Conservation (phyloP, 371 early-diverging fungal species). For the Mortierella sp. region DNA sequence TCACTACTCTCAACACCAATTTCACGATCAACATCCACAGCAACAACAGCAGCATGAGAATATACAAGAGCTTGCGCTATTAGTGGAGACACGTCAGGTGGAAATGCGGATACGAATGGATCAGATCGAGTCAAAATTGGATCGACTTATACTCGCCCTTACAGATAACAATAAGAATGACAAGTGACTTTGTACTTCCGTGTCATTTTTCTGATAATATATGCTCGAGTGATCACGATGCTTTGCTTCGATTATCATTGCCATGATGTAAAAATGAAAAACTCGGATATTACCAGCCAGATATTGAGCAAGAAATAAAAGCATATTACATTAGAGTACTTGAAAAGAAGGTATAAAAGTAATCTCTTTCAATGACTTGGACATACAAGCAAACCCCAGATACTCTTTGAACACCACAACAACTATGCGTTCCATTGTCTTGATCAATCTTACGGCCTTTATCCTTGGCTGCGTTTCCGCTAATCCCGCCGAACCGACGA, state of each 20-base stretch:
- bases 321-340: slow-evolving; percentile 2
- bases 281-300: neutral
- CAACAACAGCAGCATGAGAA: slow-evolving; percentile 15
- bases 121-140: slow-evolving; percentile 41
- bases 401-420: neutral
- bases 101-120: slow-evolving; percentile 46
- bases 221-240: neutral
- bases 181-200: neutral
- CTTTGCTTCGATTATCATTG: no score
- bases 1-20: slow-evolving; percentile 5
- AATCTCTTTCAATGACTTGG: neutral
- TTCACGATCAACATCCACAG: neutral
- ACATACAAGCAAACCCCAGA: neutral
- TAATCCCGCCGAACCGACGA: neutral
- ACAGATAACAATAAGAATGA: neutral
- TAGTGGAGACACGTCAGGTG: slow-evolving; percentile 27
- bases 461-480: slow-evolving; percentile 12
- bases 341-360: neutral
- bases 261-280: no score
- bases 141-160: slow-evolving; percentile 35
- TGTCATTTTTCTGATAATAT: neutral
- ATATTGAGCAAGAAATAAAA: neutral
- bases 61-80: slow-evolving; percentile 16
- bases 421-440: slow-evolving; percentile 14
- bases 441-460: slow-evolving; percentile 16